These are phyloP conservation scores for Aristolochia fimbriata DNA, from an alignment of 164 flowering plant genomes.

Conservation along the genomic window DNA sequence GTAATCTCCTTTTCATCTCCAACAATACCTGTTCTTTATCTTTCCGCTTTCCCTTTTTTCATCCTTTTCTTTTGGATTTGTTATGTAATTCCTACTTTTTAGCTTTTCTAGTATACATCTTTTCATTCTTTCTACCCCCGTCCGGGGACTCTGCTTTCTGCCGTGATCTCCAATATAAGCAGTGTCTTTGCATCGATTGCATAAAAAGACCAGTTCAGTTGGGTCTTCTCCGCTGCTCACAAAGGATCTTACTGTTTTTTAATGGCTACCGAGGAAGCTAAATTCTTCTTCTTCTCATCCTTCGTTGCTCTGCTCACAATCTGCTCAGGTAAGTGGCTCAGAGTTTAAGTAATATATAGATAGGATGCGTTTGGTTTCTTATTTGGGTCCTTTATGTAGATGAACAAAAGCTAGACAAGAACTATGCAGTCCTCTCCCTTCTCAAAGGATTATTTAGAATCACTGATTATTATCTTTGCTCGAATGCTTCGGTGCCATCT, in stretches of 20 bases:
- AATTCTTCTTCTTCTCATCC: slow-evolving; percentile 15
- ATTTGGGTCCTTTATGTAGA: not conserved
- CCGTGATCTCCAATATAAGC: not conserved
- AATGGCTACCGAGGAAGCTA: slow-evolving; percentile 28
- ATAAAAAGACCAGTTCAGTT: slow-evolving; percentile 5
- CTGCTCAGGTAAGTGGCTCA: slow-evolving; percentile 33
- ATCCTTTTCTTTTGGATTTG: not conserved
- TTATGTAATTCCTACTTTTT: not conserved
- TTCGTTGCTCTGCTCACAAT: slow-evolving; percentile 20
- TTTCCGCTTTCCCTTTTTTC: slow-evolving; percentile 2
- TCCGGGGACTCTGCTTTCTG: not conserved
- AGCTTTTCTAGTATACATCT: not conserved
- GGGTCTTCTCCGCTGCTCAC: slow-evolving; percentile 7
- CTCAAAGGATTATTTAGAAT: too few species aligned
- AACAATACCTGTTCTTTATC: slow-evolving; percentile 2
- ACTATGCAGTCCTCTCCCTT: too few species aligned
- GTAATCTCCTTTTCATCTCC: slow-evolving; percentile 8
- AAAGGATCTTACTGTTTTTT: slow-evolving; percentile 9
- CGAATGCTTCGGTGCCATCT: too few species aligned
- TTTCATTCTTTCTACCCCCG: not conserved
- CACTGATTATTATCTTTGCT: too few species aligned
- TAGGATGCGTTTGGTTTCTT: not conserved
- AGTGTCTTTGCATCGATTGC: slow-evolving; percentile 1
- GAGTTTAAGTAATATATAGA: too few species aligned
- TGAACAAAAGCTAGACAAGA: too few species aligned